phyloP scores from a whole-genome alignment of 2,329 filamentous ascomycete genomes.

The Fusarium circinatum region DNA sequence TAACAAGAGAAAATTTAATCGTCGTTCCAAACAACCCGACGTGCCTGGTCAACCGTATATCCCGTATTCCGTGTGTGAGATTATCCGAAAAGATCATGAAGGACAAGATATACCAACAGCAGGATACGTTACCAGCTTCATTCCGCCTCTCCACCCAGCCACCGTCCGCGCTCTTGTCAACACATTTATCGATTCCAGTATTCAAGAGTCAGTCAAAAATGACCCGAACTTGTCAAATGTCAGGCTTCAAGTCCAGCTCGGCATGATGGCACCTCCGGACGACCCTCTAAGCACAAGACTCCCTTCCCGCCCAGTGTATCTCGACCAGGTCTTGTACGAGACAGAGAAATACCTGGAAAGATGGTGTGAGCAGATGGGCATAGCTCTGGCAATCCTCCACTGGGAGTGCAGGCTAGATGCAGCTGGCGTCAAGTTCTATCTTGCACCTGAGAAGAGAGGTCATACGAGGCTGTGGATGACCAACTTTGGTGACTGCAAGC shows the following conservation, averaged over 20 bases:
- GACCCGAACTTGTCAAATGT: neutral
- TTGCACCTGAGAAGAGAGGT: neutral
- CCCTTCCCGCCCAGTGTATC: slow-evolving; percentile 30
- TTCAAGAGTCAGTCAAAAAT: neutral
- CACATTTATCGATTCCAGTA: neutral
- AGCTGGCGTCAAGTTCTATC: slow-evolving; percentile 35
- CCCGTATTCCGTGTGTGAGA: neutral
- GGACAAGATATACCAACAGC: neutral
- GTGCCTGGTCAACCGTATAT: neutral
- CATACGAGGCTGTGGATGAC: slow-evolving; percentile 36
- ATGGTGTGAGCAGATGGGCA: slow-evolving; percentile 33
- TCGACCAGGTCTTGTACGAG: slow-evolving; percentile 36
- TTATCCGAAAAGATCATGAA: neutral
- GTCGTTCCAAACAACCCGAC: neutral
- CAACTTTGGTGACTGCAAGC: slow-evolving; percentile 36
- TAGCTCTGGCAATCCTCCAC: slow-evolving; percentile 39
- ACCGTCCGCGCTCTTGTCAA: slow-evolving; percentile 2
- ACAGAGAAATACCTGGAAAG: neutral
- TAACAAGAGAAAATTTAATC: neutral
- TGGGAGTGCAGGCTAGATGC: slow-evolving; percentile 40
- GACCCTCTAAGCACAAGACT: neutral
- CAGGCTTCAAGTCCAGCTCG: slow-evolving; percentile 15
- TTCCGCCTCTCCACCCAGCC: neutral
- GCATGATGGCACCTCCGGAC: neutral
- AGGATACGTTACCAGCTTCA: slow-evolving; percentile 11